A percentile compares a stretch with the other conserved stretches of the same genome.
These are phyloP conservation scores for Xylaria sp. DNA, from an alignment of 2,329 filamentous ascomycete genomes.

Conservation along the genomic window DNA sequence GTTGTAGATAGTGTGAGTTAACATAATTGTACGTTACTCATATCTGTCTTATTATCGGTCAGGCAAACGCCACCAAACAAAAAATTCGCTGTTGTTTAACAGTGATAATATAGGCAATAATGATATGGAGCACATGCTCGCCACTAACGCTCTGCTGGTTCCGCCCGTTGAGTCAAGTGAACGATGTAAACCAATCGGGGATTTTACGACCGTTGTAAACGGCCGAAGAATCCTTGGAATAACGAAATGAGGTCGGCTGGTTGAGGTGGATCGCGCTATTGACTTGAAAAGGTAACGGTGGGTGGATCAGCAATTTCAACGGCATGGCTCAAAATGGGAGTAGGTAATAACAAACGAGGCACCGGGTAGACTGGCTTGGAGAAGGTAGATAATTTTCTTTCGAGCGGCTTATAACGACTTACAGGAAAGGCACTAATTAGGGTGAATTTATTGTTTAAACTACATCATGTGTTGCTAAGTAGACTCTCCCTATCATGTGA, in stretches of 20 bases:
- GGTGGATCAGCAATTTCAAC: conserved; percentile 31
- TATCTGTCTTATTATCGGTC: conserved; percentile 2
- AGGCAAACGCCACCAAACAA: not conserved
- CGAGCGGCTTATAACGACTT: not conserved
- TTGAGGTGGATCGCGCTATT: conserved; percentile 23
- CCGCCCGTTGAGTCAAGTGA: conserved; percentile 11
- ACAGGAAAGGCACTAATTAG: not conserved
- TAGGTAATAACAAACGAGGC: not conserved
- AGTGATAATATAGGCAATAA: conserved; percentile 1
- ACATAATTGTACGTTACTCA: conserved; percentile 1
- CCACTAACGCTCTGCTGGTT: conserved; percentile 1
- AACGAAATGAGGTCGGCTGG: conserved; percentile 16
- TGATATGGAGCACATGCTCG: conserved; percentile 11
- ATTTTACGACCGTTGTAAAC: conserved; percentile 31
- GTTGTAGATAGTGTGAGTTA: conserved; percentile 2
- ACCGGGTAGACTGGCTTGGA: not conserved
- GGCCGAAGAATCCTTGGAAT: conserved; percentile 26
- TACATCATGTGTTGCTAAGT: not conserved
- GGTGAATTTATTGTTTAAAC: not conserved
- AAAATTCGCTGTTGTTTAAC: not conserved
- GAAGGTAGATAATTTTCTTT: not conserved
- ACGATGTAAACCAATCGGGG: conserved; percentile 33
- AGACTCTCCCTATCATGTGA: conserved; percentile 13
- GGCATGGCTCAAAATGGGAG: conserved; percentile 14
- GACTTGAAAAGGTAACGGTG: conserved; percentile 19